Base-by-base conservation (phyloP, 345 rosid species). In the Moricandia arvensis region DNA sequence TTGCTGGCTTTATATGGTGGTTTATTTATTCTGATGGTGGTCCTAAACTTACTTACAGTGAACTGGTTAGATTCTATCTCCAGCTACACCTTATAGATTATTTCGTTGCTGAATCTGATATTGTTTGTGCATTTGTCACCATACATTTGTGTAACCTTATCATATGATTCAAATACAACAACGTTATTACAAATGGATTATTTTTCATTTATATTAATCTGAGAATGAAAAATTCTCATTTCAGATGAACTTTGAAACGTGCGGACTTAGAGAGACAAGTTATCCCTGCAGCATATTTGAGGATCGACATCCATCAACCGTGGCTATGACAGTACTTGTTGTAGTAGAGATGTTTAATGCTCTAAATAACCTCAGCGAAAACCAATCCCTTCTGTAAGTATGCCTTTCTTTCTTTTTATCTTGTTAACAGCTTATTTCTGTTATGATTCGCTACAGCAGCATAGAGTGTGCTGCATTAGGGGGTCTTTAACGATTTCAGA, bases 341-440 rank as follows among this genome's bases (percentile, higher is more conserved):
- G 98, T 95, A 31, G 99, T 95, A 73, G 99, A 95, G 88, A 95
- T 95, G 99, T 95, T 95, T 82, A 95, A 95, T 68, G 97, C 99
- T 80, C 82, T 95, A 82, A 95, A 95, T 80, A 95, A 95, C 85
- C 98, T 95, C 77, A 95, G 99, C 61, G 99, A 95, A 85, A 95
- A 92, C 75, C 99, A 95, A 38, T 95, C 98, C 31, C 88, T 95
- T 78, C 73, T 95, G 99, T 95, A 82, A 92, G 99, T 86, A 41
- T 54, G 55, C 33, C 61, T 29, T 21, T 62, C 33, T 51, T 63
- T 69, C 66, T 60, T 27, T 18, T 55, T n/a, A n/a, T 37, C 29
- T 47, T 65, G 51, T 37, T 34, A 3, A 7, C 51, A 8, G 27
- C 31, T 77, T 57, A 38, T 16, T 43, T 66, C 55, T 71, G 62